Evolutionary conservation across 2,329 filamentous ascomycete species (phyloP).

Genomic region (Colletotrichum sp.): DNA sequence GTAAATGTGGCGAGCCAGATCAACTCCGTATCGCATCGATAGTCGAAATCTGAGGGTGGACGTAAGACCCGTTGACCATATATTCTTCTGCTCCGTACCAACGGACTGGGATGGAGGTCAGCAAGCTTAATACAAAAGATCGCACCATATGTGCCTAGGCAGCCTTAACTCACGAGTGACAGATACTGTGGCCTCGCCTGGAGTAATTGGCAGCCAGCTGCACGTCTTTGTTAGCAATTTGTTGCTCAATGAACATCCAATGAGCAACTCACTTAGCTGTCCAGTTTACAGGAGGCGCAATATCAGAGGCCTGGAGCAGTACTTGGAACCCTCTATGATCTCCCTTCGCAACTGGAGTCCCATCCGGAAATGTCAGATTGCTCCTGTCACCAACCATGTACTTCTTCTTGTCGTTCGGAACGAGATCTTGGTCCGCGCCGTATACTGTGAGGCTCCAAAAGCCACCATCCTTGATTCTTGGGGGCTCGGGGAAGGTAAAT

Average conservation of each 20-base stretch:
- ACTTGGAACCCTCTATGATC: neutral
- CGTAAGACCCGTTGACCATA: neutral
- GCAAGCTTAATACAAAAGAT: neutral
- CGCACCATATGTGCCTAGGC: accelerated
- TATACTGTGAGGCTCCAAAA: neutral
- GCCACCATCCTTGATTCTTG: neutral
- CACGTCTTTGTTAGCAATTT: neutral
- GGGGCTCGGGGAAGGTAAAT: neutral
- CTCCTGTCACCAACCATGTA: neutral
- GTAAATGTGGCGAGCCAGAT: accelerated
- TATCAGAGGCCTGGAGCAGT: neutral
- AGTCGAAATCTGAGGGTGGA: neutral
- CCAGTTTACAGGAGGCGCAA: neutral
- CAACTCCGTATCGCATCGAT: neutral
- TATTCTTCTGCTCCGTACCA: neutral
- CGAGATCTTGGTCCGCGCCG: neutral
- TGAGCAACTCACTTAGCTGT: neutral
- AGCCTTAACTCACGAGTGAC: neutral
- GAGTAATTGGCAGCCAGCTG: neutral
- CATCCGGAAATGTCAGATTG: neutral
- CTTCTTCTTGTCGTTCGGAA: neutral
- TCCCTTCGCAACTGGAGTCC: neutral
- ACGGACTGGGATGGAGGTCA: neutral
- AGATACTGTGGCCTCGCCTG: neutral
- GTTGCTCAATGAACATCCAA: neutral